Evolutionary conservation across 352 stramenopile species (phyloP).

Genomic region (Phytophthora constricta): DNA sequence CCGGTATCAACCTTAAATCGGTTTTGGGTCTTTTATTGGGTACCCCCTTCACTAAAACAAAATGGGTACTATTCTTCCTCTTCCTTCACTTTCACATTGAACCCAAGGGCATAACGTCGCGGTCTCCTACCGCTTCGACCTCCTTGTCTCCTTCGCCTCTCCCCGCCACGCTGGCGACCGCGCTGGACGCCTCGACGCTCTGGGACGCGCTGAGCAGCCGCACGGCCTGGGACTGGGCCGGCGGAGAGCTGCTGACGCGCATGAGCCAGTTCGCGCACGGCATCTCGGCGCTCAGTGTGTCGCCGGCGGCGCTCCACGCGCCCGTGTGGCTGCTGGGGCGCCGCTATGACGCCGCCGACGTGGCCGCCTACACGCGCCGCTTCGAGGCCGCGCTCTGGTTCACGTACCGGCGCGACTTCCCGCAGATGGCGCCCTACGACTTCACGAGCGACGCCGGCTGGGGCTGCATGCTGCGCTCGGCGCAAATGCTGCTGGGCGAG

Average conservation of each 20-base stretch:
- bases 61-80: not conserved
- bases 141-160: too few species aligned
- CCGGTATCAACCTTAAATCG: too few species aligned
- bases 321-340: slow-evolving; percentile 62
- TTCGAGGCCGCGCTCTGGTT: slow-evolving; percentile 88
- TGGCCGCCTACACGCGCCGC: slow-evolving; percentile 57
- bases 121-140: too few species aligned
- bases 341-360: slow-evolving; percentile 44
- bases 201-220: slow-evolving; percentile 33
- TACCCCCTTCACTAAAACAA: too few species aligned
- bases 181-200: slow-evolving; percentile 18
- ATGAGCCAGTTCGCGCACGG: slow-evolving; percentile 88
- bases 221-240: slow-evolving; percentile 41
- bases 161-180: slow-evolving; percentile 30
- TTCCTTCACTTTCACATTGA: not conserved
- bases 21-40: too few species aligned
- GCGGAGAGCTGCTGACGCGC: slow-evolving; percentile 49
- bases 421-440: slow-evolving; percentile 87
- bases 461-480: slow-evolving; percentile 96
- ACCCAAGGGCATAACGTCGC: too few species aligned
- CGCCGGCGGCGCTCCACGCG: slow-evolving; percentile 32
- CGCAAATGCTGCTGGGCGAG: slow-evolving; percentile 95
- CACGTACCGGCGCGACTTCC: slow-evolving; percentile 91
- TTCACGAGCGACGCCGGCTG: slow-evolving; percentile 93
- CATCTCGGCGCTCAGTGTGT: slow-evolving; percentile 75